A percentile compares a stretch with the other conserved stretches of the same genome.
These are phyloP conservation scores for Monilinia polystroma DNA, from an alignment of 2,329 filamentous ascomycete species.

Conservation along the genomic window DNA sequence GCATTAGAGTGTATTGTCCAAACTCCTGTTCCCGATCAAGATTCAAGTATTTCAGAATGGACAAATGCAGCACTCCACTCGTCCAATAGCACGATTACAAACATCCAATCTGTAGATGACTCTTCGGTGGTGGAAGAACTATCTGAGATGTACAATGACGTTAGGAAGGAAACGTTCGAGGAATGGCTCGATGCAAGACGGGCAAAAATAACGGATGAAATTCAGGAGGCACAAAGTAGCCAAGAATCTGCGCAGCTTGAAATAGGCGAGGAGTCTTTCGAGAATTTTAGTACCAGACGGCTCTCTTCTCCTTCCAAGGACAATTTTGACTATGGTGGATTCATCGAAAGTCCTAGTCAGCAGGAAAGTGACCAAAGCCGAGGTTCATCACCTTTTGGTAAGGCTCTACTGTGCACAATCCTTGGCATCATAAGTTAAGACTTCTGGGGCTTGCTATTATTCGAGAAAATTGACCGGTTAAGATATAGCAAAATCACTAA, in stretches of 20 bases:
- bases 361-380: conserved; percentile 17
- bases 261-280: conserved; percentile 11
- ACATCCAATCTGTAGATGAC: not conserved
- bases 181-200: conserved; percentile 11
- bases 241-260: conserved; percentile 14
- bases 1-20: conserved; percentile 1
- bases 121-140: not conserved
- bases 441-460: not conserved
- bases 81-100: conserved; percentile 1
- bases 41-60: not conserved
- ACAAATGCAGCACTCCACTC: conserved; percentile 1
- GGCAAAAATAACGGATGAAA: conserved; percentile 1
- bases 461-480: not conserved
- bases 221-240: conserved; percentile 11
- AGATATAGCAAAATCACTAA: conserved; percentile 17
- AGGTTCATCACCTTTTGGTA: conserved; percentile 32
- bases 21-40: not conserved
- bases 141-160: not conserved
- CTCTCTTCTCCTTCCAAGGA: conserved; percentile 31
- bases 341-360: conserved; percentile 31
- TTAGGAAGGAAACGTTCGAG: not conserved
- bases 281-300: not conserved
- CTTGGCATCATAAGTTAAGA: not conserved
- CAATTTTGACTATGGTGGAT: conserved; percentile 38
- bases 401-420: not conserved